phyloP scores from a whole-genome alignment of 306 rosid genomes.

The Quercus bicolor region DNA sequence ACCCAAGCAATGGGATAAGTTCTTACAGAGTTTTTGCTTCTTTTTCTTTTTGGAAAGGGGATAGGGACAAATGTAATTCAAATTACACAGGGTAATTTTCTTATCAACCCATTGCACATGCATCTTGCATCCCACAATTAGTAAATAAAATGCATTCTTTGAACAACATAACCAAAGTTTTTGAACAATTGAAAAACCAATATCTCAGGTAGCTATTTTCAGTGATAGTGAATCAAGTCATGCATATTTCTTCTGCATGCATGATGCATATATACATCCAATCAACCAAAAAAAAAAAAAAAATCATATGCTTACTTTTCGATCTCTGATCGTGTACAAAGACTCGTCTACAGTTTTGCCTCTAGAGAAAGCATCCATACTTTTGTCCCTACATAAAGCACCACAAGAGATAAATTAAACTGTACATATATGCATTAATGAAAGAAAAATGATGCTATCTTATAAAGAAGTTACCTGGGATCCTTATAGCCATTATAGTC shows the following conservation, averaged over 20 bases:
- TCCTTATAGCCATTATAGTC: constrained; percentile 62
- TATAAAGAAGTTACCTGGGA: constrained; percentile 42
- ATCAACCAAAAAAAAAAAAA: constrained; percentile 8
- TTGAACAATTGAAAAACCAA: too few relatives aligned
- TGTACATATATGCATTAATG: neutral
- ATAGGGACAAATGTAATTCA: too few relatives aligned
- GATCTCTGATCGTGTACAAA: constrained; percentile 38
- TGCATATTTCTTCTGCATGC: too few relatives aligned
- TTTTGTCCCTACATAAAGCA: constrained; percentile 48
- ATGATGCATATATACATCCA: constrained; percentile 3
- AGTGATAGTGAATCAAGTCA: too few relatives aligned
- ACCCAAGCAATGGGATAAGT: too few relatives aligned
- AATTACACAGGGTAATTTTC: neutral
- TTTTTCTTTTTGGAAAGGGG: too few relatives aligned
- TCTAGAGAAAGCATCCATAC: constrained; percentile 37
- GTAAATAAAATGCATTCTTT: neutral
- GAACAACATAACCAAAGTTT: neutral
- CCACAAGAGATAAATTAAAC: constrained; percentile 13
- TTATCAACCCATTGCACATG: neutral
- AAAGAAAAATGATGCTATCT: neutral
- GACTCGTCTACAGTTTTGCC: constrained; percentile 57
- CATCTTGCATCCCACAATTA: too few relatives aligned
- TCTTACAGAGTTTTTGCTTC: too few relatives aligned
- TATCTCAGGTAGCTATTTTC: too few relatives aligned
- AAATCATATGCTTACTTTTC: constrained; percentile 56